Conservation (phyloP, 768 basidiomycete genomes). For the Leucocoprinus sp. region DNA sequence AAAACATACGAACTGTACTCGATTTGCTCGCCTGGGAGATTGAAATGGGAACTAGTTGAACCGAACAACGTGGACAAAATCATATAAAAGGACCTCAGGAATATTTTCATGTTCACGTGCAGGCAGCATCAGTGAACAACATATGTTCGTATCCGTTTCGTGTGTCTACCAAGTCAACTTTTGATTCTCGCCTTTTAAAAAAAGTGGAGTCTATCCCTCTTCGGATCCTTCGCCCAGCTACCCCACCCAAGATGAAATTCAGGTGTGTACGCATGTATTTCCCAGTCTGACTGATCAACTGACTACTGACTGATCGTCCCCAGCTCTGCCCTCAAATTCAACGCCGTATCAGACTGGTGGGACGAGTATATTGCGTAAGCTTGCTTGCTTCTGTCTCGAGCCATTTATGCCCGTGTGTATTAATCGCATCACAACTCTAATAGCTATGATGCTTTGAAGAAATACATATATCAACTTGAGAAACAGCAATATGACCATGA, state of each 20-base stretch:
- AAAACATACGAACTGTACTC: too few relatives aligned
- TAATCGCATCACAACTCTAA: constrained; percentile 1
- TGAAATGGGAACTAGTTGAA: too few relatives aligned
- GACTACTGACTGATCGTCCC: too few relatives aligned
- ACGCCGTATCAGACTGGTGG: constrained; percentile 89
- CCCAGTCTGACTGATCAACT: neutral
- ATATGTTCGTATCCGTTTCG: too few relatives aligned
- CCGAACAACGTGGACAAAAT: too few relatives aligned
- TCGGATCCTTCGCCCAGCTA: constrained; percentile 20
- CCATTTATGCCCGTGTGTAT: neutral
- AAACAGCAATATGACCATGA: constrained; percentile 55
- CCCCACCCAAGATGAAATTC: constrained; percentile 45
- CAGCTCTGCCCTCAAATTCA: constrained; percentile 84
- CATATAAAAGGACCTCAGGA: too few relatives aligned
- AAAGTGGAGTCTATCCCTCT: constrained; percentile 35
- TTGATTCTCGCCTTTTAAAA: too few relatives aligned
- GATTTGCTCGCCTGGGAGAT: too few relatives aligned
- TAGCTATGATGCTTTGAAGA: constrained; percentile 84
- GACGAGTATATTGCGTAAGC: constrained; percentile 84
- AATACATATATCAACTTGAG: constrained; percentile 79
- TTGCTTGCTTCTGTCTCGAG: neutral
- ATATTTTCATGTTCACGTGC: too few relatives aligned
- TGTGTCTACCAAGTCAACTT: too few relatives aligned
- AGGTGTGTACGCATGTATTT: constrained; percentile 30
- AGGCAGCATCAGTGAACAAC: too few relatives aligned